These are phyloP conservation scores for Metarhizium anisopliae DNA, from an alignment of 2,329 filamentous ascomycete species.

Conservation along the genomic window DNA sequence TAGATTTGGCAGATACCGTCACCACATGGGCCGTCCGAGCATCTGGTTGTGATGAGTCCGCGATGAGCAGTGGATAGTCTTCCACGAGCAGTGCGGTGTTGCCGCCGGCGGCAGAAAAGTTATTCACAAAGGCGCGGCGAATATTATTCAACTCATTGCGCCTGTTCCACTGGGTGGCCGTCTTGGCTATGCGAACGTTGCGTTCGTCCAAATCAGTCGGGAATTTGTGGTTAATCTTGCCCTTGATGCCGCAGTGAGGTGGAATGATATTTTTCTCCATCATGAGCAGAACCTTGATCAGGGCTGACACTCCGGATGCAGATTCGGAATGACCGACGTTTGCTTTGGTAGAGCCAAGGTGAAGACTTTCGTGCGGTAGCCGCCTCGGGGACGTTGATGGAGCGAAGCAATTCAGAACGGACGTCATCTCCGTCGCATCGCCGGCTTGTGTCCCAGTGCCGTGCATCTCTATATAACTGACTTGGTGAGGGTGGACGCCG, in stretches of 20 bases:
- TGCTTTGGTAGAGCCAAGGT: conserved; percentile 41
- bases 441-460: conserved; percentile 81
- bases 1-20: conserved; percentile 4
- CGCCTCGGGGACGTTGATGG: conserved; percentile 13
- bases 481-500: conserved; percentile 63
- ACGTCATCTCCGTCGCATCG: conserved; percentile 72
- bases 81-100: conserved; percentile 61
- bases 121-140: conserved; percentile 50
- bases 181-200: conserved; percentile 46
- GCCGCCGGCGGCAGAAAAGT: conserved; percentile 63
- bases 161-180: neutral
- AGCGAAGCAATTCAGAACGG: conserved; percentile 50
- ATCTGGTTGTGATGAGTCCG: neutral
- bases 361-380: neutral
- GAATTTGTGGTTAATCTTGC: conserved; percentile 47
- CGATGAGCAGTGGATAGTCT: conserved; percentile 29
- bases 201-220: conserved; percentile 43
- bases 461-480: conserved; percentile 82
- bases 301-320: conserved; percentile 36
- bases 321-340: conserved; percentile 56
- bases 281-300: conserved; percentile 56
- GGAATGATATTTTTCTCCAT: conserved; percentile 48
- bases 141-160: conserved; percentile 21
- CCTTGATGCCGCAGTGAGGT: conserved; percentile 57
- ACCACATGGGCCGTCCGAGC: neutral